Percentiles rank a stretch among this genome's conserved stretches.
Evolutionary conservation across 1,284 basidiomycete species (phyloP).

Genomic region (Cystobasidium pallidum): DNA sequence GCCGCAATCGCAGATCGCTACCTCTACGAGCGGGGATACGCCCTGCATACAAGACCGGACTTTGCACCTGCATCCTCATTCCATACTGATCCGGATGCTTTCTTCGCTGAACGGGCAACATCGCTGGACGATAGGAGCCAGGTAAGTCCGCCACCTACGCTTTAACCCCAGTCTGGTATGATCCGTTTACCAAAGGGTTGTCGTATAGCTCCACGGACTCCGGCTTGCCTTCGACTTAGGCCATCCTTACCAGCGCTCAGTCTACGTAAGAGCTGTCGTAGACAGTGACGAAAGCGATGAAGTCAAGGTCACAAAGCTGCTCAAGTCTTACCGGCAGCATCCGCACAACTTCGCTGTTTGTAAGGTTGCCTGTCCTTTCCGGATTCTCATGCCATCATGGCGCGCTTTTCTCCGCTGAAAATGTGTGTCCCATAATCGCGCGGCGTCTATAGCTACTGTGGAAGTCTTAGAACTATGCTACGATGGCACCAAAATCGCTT

Average conservation of each 20-base stretch:
- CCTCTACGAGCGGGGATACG: slow-evolving; percentile 25
- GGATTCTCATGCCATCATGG: too few relatives aligned
- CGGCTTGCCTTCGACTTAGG: slow-evolving; percentile 4
- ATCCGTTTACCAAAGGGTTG: too few relatives aligned
- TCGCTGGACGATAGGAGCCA: neutral
- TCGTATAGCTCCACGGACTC: slow-evolving; percentile 25
- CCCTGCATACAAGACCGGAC: slow-evolving; percentile 5
- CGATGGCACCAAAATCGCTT: slow-evolving; percentile 18
- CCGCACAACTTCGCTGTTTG: slow-evolving; percentile 20
- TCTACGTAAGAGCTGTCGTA: slow-evolving; percentile 31
- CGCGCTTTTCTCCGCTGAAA: too few relatives aligned
- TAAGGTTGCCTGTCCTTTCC: neutral
- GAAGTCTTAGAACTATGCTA: slow-evolving; percentile 10
- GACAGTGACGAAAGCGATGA: slow-evolving; percentile 16
- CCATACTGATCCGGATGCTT: neutral
- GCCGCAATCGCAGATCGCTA: slow-evolving; percentile 15
- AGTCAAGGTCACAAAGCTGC: slow-evolving; percentile 3
- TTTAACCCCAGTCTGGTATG: too few relatives aligned
- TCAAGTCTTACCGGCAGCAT: neutral
- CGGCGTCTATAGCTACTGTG: slow-evolving; percentile 10
- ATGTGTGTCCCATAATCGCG: too few relatives aligned
- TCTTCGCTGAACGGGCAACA: slow-evolving; percentile 16
- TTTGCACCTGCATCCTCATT: neutral
- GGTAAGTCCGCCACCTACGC: neutral
- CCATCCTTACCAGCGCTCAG: neutral